A percentile compares a stretch with the other conserved stretches of the same genome.
Conservation (phyloP, 2,329 filamentous ascomycete genomes). For the Dryadomyces quercivorus region DNA sequence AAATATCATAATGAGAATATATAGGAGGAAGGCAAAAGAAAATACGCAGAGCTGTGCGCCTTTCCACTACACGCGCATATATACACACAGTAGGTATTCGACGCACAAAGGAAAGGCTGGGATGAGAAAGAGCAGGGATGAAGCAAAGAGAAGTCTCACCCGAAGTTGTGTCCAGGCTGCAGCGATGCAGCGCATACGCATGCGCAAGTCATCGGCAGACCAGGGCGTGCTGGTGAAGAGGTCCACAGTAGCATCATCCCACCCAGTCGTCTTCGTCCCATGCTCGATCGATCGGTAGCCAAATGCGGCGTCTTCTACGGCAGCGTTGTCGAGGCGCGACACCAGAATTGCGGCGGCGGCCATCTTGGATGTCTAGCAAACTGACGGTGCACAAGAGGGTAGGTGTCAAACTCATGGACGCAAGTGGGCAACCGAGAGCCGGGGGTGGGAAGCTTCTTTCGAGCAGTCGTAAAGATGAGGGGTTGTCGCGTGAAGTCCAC, state of each 20-base stretch:
- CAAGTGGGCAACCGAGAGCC: conserved; percentile 17
- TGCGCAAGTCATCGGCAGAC: conserved; percentile 16
- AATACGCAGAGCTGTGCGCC: background rate
- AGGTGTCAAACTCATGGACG: conserved; percentile 41
- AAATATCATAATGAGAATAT: background rate
- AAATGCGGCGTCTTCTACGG: conserved; percentile 23
- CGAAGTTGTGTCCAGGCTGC: conserved; percentile 25
- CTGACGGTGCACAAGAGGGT: conserved; percentile 27
- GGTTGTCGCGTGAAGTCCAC: background rate
- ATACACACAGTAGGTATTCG: background rate
- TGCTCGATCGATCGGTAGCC: conserved; percentile 22
- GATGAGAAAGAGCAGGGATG: background rate
- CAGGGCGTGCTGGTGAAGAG: conserved; percentile 7
- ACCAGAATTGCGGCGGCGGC: conserved; percentile 37
- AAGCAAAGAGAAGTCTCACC: conserved; percentile 8
- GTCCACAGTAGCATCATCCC: conserved; percentile 18
- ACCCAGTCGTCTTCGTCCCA: conserved; percentile 22
- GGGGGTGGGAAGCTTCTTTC: conserved; percentile 3
- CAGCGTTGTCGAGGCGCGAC: conserved; percentile 27
- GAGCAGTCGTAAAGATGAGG: background rate
- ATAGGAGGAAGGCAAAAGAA: background rate
- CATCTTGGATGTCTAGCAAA: conserved; percentile 37
- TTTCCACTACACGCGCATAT: background rate
- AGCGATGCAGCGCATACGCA: conserved; percentile 26
- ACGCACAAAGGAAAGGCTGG: background rate